phyloP scores from a whole-genome alignment of 306 rosid species.

The Sophora flavescens region DNA sequence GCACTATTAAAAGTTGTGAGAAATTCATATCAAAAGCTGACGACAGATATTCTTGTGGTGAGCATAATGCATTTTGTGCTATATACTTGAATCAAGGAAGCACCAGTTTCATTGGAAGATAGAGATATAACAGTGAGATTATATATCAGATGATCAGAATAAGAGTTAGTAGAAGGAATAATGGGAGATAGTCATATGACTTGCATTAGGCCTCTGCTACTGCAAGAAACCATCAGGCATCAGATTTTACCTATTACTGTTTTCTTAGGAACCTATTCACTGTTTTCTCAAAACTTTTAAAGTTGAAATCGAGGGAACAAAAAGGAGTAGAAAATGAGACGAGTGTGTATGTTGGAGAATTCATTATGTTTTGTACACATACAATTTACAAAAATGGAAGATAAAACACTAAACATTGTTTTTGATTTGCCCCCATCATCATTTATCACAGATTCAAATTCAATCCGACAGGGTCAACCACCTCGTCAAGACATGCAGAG shows the following conservation, averaged over 20 bases:
- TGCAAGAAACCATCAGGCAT: not conserved
- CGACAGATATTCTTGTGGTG: not conserved
- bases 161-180: too few relatives aligned
- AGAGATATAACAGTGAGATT: not conserved
- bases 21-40: not conserved
- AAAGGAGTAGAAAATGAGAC: not conserved
- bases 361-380: not conserved
- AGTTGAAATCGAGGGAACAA: not conserved
- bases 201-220: not conserved
- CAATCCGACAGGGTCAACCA: slow-evolving; percentile 27
- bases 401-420: not conserved
- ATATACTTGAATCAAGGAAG: not conserved
- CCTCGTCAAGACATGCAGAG: not conserved
- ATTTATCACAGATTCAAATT: not conserved
- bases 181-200: too few relatives aligned
- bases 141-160: not conserved
- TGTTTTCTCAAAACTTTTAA: too few relatives aligned
- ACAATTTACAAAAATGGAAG: slow-evolving; percentile 33
- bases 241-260: not conserved
- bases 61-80: not conserved
- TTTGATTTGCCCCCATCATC: not conserved
- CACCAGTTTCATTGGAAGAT: not conserved
- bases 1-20: too few relatives aligned
- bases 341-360: not conserved
- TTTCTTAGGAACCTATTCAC: too few relatives aligned